Percentiles rank a stretch among this genome's conserved stretches.
These are phyloP conservation scores for Biscutella laevigata DNA, from an alignment of 441 rosid genomes.

Conservation along the genomic window DNA sequence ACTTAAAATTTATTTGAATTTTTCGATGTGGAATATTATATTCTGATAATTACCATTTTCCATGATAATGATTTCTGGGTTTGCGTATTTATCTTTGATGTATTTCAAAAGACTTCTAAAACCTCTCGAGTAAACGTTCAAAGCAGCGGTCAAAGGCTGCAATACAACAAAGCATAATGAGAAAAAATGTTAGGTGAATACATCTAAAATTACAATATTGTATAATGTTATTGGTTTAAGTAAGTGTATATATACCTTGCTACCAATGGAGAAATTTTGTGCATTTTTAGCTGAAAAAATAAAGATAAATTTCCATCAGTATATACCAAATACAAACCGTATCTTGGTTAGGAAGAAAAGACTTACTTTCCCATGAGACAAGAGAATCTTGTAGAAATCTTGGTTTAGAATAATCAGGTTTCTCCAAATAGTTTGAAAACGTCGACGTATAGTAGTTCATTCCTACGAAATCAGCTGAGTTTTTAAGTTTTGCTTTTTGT, in stretches of 20 bases:
- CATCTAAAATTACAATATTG: too few species aligned
- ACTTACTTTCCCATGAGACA: slow-evolving; percentile 16
- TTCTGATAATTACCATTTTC: too few species aligned
- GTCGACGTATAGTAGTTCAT: slow-evolving; percentile 33
- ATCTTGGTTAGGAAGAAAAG: too few species aligned
- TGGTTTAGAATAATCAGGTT: background rate
- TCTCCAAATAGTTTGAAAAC: slow-evolving; percentile 22
- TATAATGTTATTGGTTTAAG: background rate
- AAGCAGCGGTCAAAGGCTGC: slow-evolving; percentile 27
- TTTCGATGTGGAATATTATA: too few species aligned
- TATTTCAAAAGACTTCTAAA: slow-evolving; percentile 27
- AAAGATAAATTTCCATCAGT: background rate
- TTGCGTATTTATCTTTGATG: slow-evolving; percentile 23
- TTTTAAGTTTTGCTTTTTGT: slow-evolving; percentile 26
- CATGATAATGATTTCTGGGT: slow-evolving; percentile 27
- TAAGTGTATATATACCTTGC: slow-evolving; percentile 12
- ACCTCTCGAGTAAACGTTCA: slow-evolving; percentile 30
- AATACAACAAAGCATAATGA: background rate
- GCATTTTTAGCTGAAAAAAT: slow-evolving; percentile 20
- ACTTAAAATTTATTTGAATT: too few species aligned
- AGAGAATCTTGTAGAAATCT: slow-evolving; percentile 24
- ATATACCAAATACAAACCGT: background rate
- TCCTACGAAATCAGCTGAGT: slow-evolving; percentile 36
- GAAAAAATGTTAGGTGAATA: too few species aligned
- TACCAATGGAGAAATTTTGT: slow-evolving; percentile 3